These are phyloP conservation scores for Pleurotus ostreatus DNA, from an alignment of 768 basidiomycete species.

Conservation along the genomic window DNA sequence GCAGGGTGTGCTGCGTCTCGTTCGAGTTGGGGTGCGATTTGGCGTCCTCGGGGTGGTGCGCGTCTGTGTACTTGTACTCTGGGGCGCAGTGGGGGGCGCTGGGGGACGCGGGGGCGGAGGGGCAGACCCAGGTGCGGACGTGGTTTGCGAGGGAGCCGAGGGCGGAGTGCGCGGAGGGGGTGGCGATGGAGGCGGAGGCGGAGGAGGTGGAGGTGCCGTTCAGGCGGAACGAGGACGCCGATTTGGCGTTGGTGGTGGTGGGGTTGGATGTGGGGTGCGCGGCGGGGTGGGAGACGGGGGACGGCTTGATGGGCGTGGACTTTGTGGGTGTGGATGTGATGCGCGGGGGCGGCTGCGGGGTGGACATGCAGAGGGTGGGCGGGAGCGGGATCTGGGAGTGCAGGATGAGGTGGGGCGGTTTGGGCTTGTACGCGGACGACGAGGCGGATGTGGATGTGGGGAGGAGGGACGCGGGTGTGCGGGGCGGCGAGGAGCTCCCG, in stretches of 20 bases:
- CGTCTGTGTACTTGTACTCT: too few relatives aligned
- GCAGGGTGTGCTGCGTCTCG: background rate
- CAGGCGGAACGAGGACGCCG: constrained; percentile 24
- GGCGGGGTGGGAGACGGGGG: constrained; percentile 28
- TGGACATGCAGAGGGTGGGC: constrained; percentile 50
- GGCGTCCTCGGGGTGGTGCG: too few relatives aligned
- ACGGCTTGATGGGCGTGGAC: constrained; percentile 16
- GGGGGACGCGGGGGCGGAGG: constrained; percentile 21
- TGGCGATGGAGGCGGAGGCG: constrained; percentile 43
- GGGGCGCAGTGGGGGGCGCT: constrained; percentile 9
- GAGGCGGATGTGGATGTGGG: constrained; percentile 15
- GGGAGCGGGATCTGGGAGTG: constrained; percentile 35
- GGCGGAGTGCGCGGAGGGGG: constrained; percentile 23
- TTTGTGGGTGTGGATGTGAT: constrained; percentile 4
- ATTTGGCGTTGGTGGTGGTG: constrained; percentile 21
- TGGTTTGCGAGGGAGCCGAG: constrained; percentile 36
- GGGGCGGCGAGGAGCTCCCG: constrained; percentile 28
- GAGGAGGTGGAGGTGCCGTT: constrained; percentile 37
- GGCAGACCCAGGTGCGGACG: constrained; percentile 42
- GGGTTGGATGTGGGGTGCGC: constrained; percentile 24
- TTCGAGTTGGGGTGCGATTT: constrained; percentile 11
- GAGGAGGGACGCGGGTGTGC: constrained; percentile 16
- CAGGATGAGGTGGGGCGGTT: constrained; percentile 30
- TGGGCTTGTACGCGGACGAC: constrained; percentile 6
- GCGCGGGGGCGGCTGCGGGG: constrained; percentile 25